phyloP scores from a whole-genome alignment of 345 rosid species.

The Salix suchowensis region DNA sequence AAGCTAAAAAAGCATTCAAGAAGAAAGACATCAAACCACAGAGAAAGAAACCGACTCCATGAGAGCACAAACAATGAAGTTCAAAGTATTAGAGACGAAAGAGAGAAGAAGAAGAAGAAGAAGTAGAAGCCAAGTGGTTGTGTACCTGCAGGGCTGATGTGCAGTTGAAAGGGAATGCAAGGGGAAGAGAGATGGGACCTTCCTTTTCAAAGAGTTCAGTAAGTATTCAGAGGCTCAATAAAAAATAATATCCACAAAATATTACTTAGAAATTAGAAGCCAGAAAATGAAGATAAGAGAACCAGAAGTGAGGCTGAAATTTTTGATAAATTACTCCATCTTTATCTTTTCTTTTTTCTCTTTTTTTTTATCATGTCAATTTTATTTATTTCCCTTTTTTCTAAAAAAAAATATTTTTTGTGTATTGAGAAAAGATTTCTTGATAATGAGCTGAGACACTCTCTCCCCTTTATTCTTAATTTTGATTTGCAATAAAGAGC shows the following conservation, averaged over 20 bases:
- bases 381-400: background rate
- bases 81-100: no score
- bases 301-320: constrained; percentile 3
- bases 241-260: background rate
- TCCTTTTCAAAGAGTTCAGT: background rate
- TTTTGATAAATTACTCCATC: background rate
- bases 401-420: no score
- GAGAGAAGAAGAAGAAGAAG: no score
- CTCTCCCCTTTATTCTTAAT: no score
- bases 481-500: no score
- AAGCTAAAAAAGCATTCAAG: background rate
- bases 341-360: background rate
- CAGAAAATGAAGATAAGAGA: background rate
- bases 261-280: background rate
- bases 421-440: no score
- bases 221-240: background rate
- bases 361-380: background rate
- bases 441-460: no score
- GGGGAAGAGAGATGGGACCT: background rate
- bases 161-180: no score
- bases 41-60: no score
- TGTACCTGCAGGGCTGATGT: no score
- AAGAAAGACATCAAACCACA: background rate
- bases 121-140: no score
- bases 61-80: no score